Base-by-base conservation (phyloP, 2,329 filamentous ascomycete species). In the Xylaria multiplex region DNA sequence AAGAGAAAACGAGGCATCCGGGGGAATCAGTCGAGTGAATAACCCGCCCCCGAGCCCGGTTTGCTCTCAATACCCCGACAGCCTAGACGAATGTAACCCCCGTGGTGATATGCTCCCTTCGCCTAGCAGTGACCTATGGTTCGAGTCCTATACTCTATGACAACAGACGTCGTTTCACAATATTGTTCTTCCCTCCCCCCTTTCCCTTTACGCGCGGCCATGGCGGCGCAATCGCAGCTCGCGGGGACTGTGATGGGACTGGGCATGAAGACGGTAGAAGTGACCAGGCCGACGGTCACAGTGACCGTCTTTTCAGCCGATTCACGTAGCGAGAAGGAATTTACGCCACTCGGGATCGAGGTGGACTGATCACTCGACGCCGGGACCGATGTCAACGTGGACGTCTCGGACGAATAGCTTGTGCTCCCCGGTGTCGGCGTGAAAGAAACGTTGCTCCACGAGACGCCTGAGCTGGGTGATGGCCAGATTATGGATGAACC, bases 241-340 rank as follows among this genome's bases (percentile, higher is more conserved):
- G 40, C 50, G 37, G 67, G 67, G 9, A 67, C 35, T n/a, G 59
- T 66, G 19, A 68, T 68, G 24, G 66, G 66, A 19, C 66, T 66
- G 1, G 68, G 68, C 68, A 66, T 64, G 52, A 66, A 70, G n/a
- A 70, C 32, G 3, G 68, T 70, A 22, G 66, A 62, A 8, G 68
- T 68, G 48, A 64, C 2, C 19, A 70, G 19, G n/a, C 59, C 66
- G 8, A 70, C 60, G 7, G 64, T 64, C 14, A 54, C 52, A 1
- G 57, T 58, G 0, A 56, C 40, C 52, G 49, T 64, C 53, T 62
- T 58, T 13, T 63, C 56, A 8, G 24, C 45, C 6, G 46, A 22
- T 2, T 67, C 52, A 6, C 27, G n/a, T 13, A 57, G n/a, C 16
- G 50, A 50, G 37, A 56, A 13, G 2, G 65, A 32, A 16, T 30